phyloP scores from a whole-genome alignment of 2,329 filamentous ascomycete species.

The Pseudonectria buxi region DNA sequence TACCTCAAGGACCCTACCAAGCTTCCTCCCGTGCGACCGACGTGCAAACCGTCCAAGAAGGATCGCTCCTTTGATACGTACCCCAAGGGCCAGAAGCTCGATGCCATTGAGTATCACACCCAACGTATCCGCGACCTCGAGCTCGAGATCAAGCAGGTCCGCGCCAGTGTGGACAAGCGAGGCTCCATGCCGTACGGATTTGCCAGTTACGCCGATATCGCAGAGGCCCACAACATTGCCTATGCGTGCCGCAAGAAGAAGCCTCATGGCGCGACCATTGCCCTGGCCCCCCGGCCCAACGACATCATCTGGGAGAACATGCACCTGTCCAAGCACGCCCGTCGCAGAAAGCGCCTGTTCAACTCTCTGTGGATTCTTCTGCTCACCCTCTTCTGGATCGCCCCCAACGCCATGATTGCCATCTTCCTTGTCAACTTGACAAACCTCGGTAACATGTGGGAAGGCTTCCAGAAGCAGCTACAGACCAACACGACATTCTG shows the following conservation, averaged over 20 bases:
- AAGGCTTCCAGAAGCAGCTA: constrained; percentile 62
- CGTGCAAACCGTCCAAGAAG: constrained; percentile 72
- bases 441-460: constrained; percentile 77
- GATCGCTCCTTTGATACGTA: constrained; percentile 62
- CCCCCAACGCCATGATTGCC: constrained; percentile 87
- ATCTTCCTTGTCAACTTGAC: constrained; percentile 83
- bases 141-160: constrained; percentile 73
- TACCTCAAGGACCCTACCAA: constrained; percentile 84
- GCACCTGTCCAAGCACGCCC: constrained; percentile 58
- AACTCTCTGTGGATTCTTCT: constrained; percentile 80
- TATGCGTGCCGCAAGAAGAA: constrained; percentile 75
- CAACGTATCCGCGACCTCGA: constrained; percentile 79
- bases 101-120: constrained; percentile 91
- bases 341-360: constrained; percentile 65
- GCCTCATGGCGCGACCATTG: constrained; percentile 69
- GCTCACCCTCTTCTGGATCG: constrained; percentile 80
- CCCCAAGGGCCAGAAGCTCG: constrained; percentile 67
- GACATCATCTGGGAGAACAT: constrained; percentile 97
- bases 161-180: constrained; percentile 75
- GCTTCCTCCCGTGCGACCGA: constrained; percentile 69
- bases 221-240: constrained; percentile 81
- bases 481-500: constrained; percentile 58
- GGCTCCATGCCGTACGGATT: constrained; percentile 91
- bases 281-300: constrained; percentile 75
- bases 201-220: constrained; percentile 83